These are phyloP conservation scores for Flaveria trinervia DNA, from an alignment of 129 eudicot species.

Conservation along the genomic window DNA sequence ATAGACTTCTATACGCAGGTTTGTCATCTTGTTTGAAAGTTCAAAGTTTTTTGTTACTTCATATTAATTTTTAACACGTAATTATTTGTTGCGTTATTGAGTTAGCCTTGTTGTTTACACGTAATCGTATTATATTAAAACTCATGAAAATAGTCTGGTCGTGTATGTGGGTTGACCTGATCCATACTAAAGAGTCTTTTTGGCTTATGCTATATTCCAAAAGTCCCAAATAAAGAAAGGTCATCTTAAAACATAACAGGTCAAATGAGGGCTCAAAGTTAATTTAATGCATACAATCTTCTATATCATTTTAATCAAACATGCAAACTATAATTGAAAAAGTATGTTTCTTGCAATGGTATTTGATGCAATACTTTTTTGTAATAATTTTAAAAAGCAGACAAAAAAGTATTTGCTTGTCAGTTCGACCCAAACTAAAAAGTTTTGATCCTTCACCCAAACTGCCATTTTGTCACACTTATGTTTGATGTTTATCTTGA, in stretches of 20 bases:
- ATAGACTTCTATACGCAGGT: constrained; percentile 83
- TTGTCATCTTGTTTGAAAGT: not conserved
- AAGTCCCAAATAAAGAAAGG: not conserved
- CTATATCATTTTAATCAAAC: not conserved
- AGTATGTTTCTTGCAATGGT: too few relatives aligned
- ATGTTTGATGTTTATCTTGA: constrained; percentile 3
- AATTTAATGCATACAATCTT: not conserved
- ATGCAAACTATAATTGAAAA: too few relatives aligned
- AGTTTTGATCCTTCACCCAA: not conserved
- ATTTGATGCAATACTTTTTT: not conserved
- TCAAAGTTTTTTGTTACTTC: too few relatives aligned
- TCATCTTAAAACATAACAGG: not conserved
- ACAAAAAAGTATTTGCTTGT: not conserved
- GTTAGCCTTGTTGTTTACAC: too few relatives aligned
- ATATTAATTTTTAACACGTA: too few relatives aligned
- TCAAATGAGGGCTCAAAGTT: not conserved
- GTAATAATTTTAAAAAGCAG: not conserved
- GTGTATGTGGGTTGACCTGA: too few relatives aligned
- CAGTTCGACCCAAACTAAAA: not conserved
- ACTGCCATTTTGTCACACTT: not conserved
- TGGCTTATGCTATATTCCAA: not conserved
- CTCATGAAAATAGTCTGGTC: too few relatives aligned
- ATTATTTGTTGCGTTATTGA: too few relatives aligned
- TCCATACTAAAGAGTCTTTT: too few relatives aligned
- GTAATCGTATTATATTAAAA: too few relatives aligned